These are phyloP conservation scores for Ogataea ganodermae DNA, from an alignment of 805 yeast genomes.

Conservation along the genomic window DNA sequence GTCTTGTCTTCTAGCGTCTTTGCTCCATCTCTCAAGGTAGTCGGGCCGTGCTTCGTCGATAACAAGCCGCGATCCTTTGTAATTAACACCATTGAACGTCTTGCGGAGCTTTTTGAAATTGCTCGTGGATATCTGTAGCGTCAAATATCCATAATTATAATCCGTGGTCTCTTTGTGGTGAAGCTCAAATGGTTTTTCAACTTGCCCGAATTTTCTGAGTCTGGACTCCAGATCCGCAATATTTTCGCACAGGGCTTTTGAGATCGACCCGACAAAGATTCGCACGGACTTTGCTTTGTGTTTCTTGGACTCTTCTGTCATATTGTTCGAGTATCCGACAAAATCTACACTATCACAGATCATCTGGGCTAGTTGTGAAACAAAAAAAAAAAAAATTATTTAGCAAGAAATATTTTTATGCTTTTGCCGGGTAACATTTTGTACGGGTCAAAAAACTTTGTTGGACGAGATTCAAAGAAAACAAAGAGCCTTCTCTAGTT, in stretches of 20 bases:
- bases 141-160: constrained; percentile 64
- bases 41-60: constrained; percentile 64
- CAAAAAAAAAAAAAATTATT: not conserved
- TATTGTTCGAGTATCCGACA: not conserved
- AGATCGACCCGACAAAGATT: constrained; percentile 70
- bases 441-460: not conserved
- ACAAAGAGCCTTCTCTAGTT: not conserved
- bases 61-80: constrained; percentile 68
- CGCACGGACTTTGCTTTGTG: constrained; percentile 12
- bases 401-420: not conserved
- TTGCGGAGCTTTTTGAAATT: constrained; percentile 51
- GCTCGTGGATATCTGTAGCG: constrained; percentile 51
- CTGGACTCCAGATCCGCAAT: constrained; percentile 52
- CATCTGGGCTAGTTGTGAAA: no score
- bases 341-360: no score
- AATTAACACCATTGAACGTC: constrained; percentile 69
- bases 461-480: constrained; percentile 10
- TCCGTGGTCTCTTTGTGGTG: constrained; percentile 57
- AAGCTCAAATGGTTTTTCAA: constrained; percentile 48
- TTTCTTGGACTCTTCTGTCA: not conserved
- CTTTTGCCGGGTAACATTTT: constrained; percentile 11
- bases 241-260: constrained; percentile 50
- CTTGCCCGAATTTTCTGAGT: constrained; percentile 61
- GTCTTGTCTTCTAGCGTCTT: constrained; percentile 46
- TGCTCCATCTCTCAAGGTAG: constrained; percentile 48